A percentile compares a stretch with the other conserved stretches of the same genome.
phyloP scores from a whole-genome alignment of 2,329 filamentous ascomycete genomes.

The Acephala macrosclerotiorum region DNA sequence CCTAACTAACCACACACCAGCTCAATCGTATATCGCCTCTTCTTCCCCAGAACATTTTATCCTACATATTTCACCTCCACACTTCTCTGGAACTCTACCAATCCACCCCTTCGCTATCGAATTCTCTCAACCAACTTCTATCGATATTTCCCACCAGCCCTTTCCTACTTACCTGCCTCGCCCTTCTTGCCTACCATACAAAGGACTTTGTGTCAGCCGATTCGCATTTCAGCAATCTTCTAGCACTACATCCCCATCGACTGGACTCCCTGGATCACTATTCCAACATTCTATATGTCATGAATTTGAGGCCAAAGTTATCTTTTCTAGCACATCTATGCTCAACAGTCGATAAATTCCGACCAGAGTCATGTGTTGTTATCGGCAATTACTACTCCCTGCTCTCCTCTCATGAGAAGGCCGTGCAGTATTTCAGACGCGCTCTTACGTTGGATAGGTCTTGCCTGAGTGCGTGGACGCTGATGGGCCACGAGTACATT shows the following conservation, averaged over 20 bases:
- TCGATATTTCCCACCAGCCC: slow-evolving; percentile 86
- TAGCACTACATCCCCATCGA: slow-evolving; percentile 76
- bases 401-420: slow-evolving; percentile 95
- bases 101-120: slow-evolving; percentile 76
- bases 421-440: slow-evolving; percentile 95
- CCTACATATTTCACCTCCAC: slow-evolving; percentile 92
- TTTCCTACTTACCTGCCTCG: slow-evolving; percentile 89
- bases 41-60: slow-evolving; percentile 89
- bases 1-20: no score
- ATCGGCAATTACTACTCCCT: slow-evolving; percentile 97
- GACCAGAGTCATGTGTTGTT: slow-evolving; percentile 95
- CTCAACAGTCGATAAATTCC: slow-evolving; percentile 91
- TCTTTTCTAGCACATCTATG: slow-evolving; percentile 93
- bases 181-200: slow-evolving; percentile 87
- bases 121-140: slow-evolving; percentile 78
- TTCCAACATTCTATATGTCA: slow-evolving; percentile 96
- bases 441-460: slow-evolving; percentile 88
- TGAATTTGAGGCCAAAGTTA: slow-evolving; percentile 85
- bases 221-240: slow-evolving; percentile 76
- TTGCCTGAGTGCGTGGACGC: slow-evolving; percentile 94
- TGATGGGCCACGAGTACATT: slow-evolving; percentile 99
- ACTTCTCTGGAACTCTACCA: slow-evolving; percentile 93
- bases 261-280: slow-evolving; percentile 95
- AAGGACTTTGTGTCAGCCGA: slow-evolving; percentile 78
- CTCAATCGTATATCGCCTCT: slow-evolving; percentile 74